Percentiles rank a stretch among this genome's conserved stretches.
Evolutionary conservation across 1,284 basidiomycete species (phyloP).

Genomic region (Termitomyces sp.): DNA sequence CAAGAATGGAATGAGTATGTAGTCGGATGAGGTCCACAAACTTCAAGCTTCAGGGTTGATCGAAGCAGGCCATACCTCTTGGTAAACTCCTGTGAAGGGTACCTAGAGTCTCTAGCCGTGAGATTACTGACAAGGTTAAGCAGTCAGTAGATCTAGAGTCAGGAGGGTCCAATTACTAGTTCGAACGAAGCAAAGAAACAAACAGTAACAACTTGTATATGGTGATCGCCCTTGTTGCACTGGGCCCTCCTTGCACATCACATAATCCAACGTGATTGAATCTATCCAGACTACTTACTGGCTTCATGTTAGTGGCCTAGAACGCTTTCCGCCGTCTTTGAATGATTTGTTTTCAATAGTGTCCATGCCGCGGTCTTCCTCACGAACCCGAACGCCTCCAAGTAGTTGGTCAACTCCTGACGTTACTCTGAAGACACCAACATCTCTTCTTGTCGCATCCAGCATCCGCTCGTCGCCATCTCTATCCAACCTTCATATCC

Average conservation of each 20-base stretch:
- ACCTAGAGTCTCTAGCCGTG: background rate
- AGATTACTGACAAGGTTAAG: too few species aligned
- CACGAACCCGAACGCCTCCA: conserved; percentile 18
- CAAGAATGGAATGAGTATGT: background rate
- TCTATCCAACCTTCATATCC: conserved; percentile 40
- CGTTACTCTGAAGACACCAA: conserved; percentile 24
- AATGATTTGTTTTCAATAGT: background rate
- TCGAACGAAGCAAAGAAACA: background rate
- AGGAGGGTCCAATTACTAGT: too few species aligned
- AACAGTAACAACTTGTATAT: background rate
- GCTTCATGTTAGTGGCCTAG: background rate
- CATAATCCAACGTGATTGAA: background rate
- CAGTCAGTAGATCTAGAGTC: too few species aligned
- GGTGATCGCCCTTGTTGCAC: background rate
- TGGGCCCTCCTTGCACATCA: background rate
- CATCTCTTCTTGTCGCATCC: conserved; percentile 41
- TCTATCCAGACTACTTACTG: background rate
- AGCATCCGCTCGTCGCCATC: conserved; percentile 38
- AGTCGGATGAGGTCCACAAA: too few species aligned
- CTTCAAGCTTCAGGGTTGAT: too few species aligned
- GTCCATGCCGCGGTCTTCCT: conserved; percentile 27
- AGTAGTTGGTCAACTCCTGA: conserved; percentile 31
- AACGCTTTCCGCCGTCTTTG: background rate
- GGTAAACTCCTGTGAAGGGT: background rate
- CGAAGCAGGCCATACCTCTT: too few species aligned